These are phyloP conservation scores for Chlorella vulgaris DNA, from an alignment of 139 green algal species.

Conservation along the genomic window DNA sequence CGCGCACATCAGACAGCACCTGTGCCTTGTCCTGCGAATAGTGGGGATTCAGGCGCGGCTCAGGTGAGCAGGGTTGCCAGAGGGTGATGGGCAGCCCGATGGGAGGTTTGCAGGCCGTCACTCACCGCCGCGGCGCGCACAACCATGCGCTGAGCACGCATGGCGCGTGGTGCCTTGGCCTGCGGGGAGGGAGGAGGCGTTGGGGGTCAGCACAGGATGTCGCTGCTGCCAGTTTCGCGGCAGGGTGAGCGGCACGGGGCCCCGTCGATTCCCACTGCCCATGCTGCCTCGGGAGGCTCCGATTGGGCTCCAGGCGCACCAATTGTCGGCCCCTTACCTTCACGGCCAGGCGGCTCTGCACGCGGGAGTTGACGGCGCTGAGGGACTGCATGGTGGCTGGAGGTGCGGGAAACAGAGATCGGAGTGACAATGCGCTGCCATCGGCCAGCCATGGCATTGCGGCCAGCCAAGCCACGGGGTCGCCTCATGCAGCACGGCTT, in stretches of 20 bases:
- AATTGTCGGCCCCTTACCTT: no score
- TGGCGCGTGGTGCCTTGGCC: constrained; percentile 44
- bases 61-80: not conserved
- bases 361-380: not conserved
- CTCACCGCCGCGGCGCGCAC: constrained; percentile 35
- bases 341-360: constrained; percentile 1
- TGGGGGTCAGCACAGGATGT: constrained; percentile 12
- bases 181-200: not conserved
- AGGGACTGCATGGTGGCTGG: not conserved
- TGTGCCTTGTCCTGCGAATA: constrained; percentile 73
- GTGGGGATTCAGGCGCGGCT: not conserved
- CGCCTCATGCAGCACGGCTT: no score
- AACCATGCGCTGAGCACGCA: constrained; percentile 42
- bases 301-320: no score
- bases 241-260: not conserved
- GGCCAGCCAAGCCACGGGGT: not conserved
- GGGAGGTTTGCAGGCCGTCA: not conserved
- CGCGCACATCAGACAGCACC: constrained; percentile 85
- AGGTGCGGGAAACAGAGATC: not conserved
- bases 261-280: no score
- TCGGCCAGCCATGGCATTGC: not conserved
- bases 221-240: not conserved
- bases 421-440: not conserved
- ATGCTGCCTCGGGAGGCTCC: no score
- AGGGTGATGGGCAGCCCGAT: constrained; percentile 6